Evolutionary conservation across 176 grass and related monocot species (phyloP).

Genomic region (Carex pumila): DNA sequence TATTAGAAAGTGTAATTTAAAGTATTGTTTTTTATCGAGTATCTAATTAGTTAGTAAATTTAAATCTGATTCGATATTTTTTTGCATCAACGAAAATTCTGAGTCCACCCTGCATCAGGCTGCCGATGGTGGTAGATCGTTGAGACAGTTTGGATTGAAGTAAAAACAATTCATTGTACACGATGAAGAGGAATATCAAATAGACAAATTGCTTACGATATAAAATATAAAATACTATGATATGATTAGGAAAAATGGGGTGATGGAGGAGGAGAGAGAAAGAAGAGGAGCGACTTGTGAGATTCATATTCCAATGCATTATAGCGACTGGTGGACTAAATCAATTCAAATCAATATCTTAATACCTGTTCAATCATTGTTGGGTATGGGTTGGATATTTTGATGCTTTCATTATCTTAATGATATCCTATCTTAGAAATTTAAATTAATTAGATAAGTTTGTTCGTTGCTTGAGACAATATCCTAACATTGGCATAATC

Average conservation of each 20-base stretch:
- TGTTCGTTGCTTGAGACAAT: not conserved
- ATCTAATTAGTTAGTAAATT: too few relatives aligned
- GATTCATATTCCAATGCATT: slow-evolving; percentile 3
- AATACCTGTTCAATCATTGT: slow-evolving; percentile 2
- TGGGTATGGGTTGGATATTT: slow-evolving; percentile 11
- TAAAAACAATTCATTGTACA: not conserved
- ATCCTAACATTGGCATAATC: too few relatives aligned
- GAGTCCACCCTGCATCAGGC: not conserved
- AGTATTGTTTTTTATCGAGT: too few relatives aligned
- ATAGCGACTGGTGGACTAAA: not conserved
- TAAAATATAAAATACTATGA: not conserved
- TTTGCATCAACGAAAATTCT: too few relatives aligned
- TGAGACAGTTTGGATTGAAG: not conserved
- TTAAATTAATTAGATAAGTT: not conserved
- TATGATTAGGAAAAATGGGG: not conserved
- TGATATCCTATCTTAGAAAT: not conserved
- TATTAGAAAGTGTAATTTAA: too few relatives aligned
- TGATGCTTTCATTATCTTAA: slow-evolving; percentile 9
- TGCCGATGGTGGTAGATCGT: not conserved
- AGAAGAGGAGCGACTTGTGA: not conserved
- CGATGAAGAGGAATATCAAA: not conserved
- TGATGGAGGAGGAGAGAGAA: not conserved
- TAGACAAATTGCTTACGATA: not conserved
- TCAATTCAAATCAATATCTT: not conserved
- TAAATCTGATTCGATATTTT: too few relatives aligned